phyloP scores from a whole-genome alignment of 176 grass and related monocot genomes.

The Carex pumila region DNA sequence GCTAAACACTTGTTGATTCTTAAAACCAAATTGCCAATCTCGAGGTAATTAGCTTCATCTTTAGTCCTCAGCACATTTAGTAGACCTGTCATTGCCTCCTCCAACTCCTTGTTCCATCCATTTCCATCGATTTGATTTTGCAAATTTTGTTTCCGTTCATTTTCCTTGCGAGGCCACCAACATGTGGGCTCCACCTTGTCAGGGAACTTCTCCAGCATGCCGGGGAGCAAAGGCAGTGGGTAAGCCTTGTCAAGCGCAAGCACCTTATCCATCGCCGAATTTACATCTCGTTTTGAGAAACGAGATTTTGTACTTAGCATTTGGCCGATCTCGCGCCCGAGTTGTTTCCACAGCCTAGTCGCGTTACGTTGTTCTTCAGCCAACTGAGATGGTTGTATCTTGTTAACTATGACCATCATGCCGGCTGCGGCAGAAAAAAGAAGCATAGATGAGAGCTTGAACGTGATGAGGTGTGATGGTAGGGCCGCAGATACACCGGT shows the following conservation, averaged over 20 bases:
- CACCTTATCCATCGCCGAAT: slow-evolving; percentile 11
- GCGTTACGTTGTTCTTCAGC: slow-evolving; percentile 34
- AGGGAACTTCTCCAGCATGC: slow-evolving; percentile 38
- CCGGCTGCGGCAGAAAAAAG: slow-evolving; percentile 13
- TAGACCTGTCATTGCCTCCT: slow-evolving; percentile 27
- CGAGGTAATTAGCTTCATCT: slow-evolving; percentile 5
- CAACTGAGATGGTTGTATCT: slow-evolving; percentile 35
- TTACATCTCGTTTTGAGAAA: slow-evolving; percentile 2
- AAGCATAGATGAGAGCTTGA: slow-evolving; percentile 29
- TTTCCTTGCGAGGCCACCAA: slow-evolving; percentile 28
- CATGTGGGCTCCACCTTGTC: slow-evolving; percentile 23
- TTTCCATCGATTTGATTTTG: not conserved
- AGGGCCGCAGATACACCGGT: not conserved
- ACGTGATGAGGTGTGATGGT: not conserved
- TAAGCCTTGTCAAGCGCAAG: slow-evolving; percentile 32
- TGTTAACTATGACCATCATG: slow-evolving; percentile 26
- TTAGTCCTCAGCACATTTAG: slow-evolving; percentile 20
- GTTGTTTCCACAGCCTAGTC: slow-evolving; percentile 21
- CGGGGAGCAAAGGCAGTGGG: slow-evolving; percentile 23
- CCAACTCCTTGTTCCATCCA: slow-evolving; percentile 29
- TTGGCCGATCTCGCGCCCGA: slow-evolving; percentile 6
- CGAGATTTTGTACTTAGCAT: not conserved
- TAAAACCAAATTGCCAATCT: not conserved
- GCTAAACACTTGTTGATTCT: slow-evolving; percentile 21
- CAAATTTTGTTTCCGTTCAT: not conserved